Conservation (phyloP, 495 filamentous ascomycete species). For the Jackrogersella multiformis region DNA sequence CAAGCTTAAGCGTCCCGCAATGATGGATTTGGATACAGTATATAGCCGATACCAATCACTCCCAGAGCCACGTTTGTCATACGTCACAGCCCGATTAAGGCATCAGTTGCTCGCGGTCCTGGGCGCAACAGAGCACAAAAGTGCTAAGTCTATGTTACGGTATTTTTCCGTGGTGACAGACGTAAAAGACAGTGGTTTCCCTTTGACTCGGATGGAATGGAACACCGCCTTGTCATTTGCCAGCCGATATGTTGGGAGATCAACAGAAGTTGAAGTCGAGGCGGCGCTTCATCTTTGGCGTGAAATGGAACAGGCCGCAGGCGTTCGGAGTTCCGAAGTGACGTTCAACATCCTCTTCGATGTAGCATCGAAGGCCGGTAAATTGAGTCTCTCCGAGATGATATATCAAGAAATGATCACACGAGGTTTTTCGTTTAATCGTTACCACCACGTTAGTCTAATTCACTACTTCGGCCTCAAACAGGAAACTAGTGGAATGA, state of each 20-base stretch:
- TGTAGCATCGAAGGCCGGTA: constrained; percentile 82
- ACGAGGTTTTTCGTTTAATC: constrained; percentile 70
- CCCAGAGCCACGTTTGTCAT: constrained; percentile 69
- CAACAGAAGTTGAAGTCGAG: constrained; percentile 71
- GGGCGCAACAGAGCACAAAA: constrained; percentile 66
- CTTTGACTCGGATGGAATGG: constrained; percentile 75
- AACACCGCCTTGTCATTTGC: constrained; percentile 83
- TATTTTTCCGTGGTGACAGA: constrained; percentile 88
- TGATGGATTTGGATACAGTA: constrained; percentile 50
- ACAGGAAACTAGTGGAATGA: constrained; percentile 71
- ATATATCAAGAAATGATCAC: constrained; percentile 80
- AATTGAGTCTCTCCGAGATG: constrained; percentile 83
- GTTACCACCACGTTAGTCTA: constrained; percentile 78
- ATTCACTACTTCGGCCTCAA: constrained; percentile 85
- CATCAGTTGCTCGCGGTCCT: constrained; percentile 74
- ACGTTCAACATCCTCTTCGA: constrained; percentile 95
- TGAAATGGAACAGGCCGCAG: constrained; percentile 81
- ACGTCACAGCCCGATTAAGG: constrained; percentile 66
- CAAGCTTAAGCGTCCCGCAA: constrained; percentile 46
- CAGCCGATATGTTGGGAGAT: constrained; percentile 70
- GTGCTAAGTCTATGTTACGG: constrained; percentile 71
- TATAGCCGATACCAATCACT: constrained; percentile 55
- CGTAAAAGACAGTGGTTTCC: constrained; percentile 71
- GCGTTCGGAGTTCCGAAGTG: constrained; percentile 68
- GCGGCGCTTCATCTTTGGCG: constrained; percentile 83